Evolutionary conservation across 164 flowering plant genomes (phyloP), one percentile per base, ranked within the genome.

Genomic region (Saururus chinensis): DNA sequence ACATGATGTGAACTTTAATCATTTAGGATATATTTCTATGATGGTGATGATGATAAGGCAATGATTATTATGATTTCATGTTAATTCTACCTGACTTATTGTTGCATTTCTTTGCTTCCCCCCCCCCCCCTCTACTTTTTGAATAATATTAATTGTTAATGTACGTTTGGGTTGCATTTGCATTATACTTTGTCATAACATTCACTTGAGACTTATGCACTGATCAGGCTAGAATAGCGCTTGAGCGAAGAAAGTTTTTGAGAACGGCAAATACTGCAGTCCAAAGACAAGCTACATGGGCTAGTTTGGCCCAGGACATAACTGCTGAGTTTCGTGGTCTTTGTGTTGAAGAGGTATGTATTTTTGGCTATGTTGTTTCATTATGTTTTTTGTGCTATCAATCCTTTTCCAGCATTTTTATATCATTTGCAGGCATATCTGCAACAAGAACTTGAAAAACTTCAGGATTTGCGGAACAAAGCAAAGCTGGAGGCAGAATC

Each of bases 291-390:
- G 90, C 89, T 41, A 87, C 81, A 84, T 91, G 99, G 99, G 92
- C 98, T 26, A 76, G 78, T 70, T 78, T 95, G 76, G 99, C 99
- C 75, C 99, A 95, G 77, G 99, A 95, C 71, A 91, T 91, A 91
- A 91, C 99, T 60, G 93, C 98, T 66, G 99, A 91, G 71, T 95
- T 89, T 75, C 96, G 99, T 71, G 92, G 96, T 60, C 90, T 95
- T 58, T 91, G 96, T 84, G 98, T 98, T 60, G 99, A 95, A 77
- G 99, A 91, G 96, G 99, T 95, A 80, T 51, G 53, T 59, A 62
- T 66, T 68, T 56, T 21, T 52, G 1, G 26, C 23, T 4, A 24
- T 23, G 23, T 23, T 55, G 23, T 55, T 30, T 8, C 21, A 24
- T 55, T 55, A 9, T 30, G 1, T 55, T 14, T 10, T 55, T 10